Percentiles rank a stretch among this genome's conserved stretches.
Conservation (phyloP, 2,329 filamentous ascomycete species). For the Fusarium udum region DNA sequence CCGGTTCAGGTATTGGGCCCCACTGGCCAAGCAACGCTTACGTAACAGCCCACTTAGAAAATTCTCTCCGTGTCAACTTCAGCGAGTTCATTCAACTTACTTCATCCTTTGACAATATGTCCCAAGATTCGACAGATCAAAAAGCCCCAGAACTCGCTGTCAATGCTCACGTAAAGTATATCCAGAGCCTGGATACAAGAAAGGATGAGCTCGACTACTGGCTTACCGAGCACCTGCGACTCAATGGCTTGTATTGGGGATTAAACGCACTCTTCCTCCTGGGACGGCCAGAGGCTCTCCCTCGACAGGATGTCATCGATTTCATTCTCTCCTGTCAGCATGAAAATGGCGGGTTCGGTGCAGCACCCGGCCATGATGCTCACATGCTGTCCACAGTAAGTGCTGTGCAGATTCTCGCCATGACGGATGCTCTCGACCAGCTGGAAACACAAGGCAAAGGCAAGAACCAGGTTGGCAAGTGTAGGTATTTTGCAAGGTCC, state of each 20-base stretch:
- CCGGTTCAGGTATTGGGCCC: too few species aligned
- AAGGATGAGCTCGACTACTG: slow-evolving; percentile 98
- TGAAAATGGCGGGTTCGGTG: slow-evolving; percentile 89
- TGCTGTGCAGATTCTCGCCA: slow-evolving; percentile 91
- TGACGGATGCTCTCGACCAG: slow-evolving; percentile 83
- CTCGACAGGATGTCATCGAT: slow-evolving; percentile 81
- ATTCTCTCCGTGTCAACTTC: slow-evolving; percentile 24
- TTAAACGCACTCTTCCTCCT: slow-evolving; percentile 88
- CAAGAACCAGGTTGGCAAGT: slow-evolving; percentile 78
- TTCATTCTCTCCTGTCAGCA: slow-evolving; percentile 97
- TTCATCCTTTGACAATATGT: slow-evolving; percentile 43
- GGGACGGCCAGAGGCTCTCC: slow-evolving; percentile 80
- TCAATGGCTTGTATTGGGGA: slow-evolving; percentile 98
- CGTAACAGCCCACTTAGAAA: slow-evolving; percentile 26
- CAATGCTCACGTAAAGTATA: slow-evolving; percentile 83
- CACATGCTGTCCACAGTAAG: slow-evolving; percentile 97
- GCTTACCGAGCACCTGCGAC: slow-evolving; percentile 93
- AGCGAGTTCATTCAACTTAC: background rate
- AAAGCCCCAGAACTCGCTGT: slow-evolving; percentile 59
- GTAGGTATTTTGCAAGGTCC: slow-evolving; percentile 61
- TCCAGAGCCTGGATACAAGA: slow-evolving; percentile 89
- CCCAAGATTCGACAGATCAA: slow-evolving; percentile 40
- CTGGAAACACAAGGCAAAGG: slow-evolving; percentile 74
- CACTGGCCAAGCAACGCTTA: slow-evolving; percentile 35
- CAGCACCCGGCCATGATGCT: slow-evolving; percentile 91